Percentiles rank a stretch among this genome's conserved stretches.
These are phyloP conservation scores for Aspergillus sp. DNA, from an alignment of 2,329 filamentous ascomycete species.

Conservation along the genomic window DNA sequence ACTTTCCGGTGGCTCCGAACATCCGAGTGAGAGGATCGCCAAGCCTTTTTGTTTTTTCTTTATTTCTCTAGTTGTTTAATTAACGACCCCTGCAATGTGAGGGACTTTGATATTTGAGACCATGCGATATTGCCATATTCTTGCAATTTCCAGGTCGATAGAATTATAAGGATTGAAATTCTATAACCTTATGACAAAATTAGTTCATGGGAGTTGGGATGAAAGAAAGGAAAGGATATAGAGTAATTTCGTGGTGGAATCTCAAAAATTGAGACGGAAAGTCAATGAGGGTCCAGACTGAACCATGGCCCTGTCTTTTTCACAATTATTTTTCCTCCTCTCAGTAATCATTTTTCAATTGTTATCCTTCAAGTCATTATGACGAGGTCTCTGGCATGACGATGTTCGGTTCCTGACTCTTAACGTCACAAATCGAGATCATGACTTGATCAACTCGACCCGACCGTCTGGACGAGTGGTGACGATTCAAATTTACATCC, in stretches of 20 bases:
- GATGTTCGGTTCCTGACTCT: neutral
- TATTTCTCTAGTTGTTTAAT: neutral
- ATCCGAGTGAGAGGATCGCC: conserved; percentile 8
- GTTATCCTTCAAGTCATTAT: conserved; percentile 13
- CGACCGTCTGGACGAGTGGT: too few relatives aligned
- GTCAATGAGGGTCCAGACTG: conserved; percentile 7
- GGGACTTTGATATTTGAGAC: too few relatives aligned
- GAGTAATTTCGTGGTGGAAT: neutral
- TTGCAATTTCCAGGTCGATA: too few relatives aligned
- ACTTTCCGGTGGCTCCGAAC: conserved; percentile 15
- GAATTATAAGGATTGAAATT: too few relatives aligned
- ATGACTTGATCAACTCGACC: neutral
- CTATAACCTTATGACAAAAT: too few relatives aligned
- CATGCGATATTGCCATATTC: too few relatives aligned
- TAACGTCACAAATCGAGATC: neutral
- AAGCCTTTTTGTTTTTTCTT: neutral
- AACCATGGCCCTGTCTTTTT: neutral
- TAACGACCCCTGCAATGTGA: neutral
- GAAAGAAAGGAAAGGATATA: too few relatives aligned
- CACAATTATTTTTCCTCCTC: neutral
- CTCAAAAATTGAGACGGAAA: conserved; percentile 1
- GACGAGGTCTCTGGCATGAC: conserved; percentile 6
- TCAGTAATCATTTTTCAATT: neutral
- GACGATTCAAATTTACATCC: too few relatives aligned
- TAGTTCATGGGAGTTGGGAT: too few relatives aligned